Evolutionary conservation across 305 asterid species (phyloP), one percentile per base, ranked within the genome.

Genomic region (Nicotiana rustica): DNA sequence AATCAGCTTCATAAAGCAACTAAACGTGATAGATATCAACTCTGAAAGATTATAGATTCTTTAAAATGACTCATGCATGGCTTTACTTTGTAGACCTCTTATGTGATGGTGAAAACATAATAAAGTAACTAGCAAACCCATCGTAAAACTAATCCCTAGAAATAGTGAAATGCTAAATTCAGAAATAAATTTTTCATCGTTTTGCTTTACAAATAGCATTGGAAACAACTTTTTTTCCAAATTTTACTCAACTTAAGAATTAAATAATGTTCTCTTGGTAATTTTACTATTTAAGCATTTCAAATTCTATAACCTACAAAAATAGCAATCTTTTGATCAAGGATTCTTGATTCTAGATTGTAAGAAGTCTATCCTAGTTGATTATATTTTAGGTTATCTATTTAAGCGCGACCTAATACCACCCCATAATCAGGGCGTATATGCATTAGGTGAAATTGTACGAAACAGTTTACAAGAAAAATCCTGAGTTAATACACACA

Each of bases 271-370:
- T 75, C 29, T 52, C 47, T 52, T 29, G 47, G 65, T 25, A 29
- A 29, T 75, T 75, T 75, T 75, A 75, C 65, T 33, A 75, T 75
- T 75, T 25, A 75, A 75, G 64, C 79, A 75, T 75, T 75, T 75
- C 79, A 75, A 73, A 52, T 75, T 29, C 65, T 49, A 49, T 41
- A 18, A 69, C 41, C 31, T 25, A 7, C 62, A 47, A 73, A 41
- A 47, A 6, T 21, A 73, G 41, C 14, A 47, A 47, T 49, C 19
- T 8, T 75, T 52, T 75, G 2, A 49, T 25, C 62, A 73, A 73
- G 6, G 44, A 75, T 25, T 73, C 14, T 14, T 15, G 15, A 49
- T 49, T 49, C 64, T 14, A 0, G 21, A 49, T 49, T 38, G 25
- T 47, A 73, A 47, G 64, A 73, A 25, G 64, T 73, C 79, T 49